These are phyloP conservation scores for Ophiosphaerella korrae DNA, from an alignment of 2,329 filamentous ascomycete genomes.

Conservation along the genomic window DNA sequence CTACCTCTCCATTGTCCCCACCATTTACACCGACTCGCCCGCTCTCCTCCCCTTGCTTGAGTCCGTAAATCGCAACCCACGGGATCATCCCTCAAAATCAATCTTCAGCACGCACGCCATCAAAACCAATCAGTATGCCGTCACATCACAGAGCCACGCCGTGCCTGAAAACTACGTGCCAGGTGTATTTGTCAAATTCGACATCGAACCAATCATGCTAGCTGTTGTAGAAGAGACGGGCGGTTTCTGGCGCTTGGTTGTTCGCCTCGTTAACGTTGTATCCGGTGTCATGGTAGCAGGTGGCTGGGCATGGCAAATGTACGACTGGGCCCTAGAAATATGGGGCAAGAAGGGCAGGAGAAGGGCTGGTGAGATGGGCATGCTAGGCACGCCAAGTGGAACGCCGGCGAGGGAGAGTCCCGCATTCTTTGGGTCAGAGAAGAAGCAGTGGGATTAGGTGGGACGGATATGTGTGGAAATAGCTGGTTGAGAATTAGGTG, in stretches of 20 bases:
- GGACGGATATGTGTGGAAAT: neutral
- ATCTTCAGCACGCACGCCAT: slow-evolving; percentile 62
- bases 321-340: slow-evolving; percentile 70
- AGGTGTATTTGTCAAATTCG: slow-evolving; percentile 97
- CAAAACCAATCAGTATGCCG: slow-evolving; percentile 96
- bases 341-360: slow-evolving; percentile 49
- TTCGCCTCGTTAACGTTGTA: slow-evolving; percentile 88
- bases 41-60: slow-evolving; percentile 55
- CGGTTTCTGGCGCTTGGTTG: slow-evolving; percentile 72
- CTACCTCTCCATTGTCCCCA: slow-evolving; percentile 93
- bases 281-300: slow-evolving; percentile 90
- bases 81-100: slow-evolving; percentile 41
- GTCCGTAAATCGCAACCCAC: slow-evolving; percentile 42
- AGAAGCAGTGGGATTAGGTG: slow-evolving; percentile 20
- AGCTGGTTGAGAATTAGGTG: neutral
- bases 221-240: slow-evolving; percentile 82
- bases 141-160: slow-evolving; percentile 80
- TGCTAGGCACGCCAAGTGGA: slow-evolving; percentile 46
- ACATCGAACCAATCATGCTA: slow-evolving; percentile 93
- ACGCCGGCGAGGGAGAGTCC: slow-evolving; percentile 1
- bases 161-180: slow-evolving; percentile 75
- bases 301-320: slow-evolving; percentile 88
- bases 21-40: slow-evolving; percentile 72
- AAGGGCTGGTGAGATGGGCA: slow-evolving; percentile 52
- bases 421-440: slow-evolving; percentile 8